phyloP scores from a whole-genome alignment of 768 basidiomycete species.

The Lentinula guzmanii region DNA sequence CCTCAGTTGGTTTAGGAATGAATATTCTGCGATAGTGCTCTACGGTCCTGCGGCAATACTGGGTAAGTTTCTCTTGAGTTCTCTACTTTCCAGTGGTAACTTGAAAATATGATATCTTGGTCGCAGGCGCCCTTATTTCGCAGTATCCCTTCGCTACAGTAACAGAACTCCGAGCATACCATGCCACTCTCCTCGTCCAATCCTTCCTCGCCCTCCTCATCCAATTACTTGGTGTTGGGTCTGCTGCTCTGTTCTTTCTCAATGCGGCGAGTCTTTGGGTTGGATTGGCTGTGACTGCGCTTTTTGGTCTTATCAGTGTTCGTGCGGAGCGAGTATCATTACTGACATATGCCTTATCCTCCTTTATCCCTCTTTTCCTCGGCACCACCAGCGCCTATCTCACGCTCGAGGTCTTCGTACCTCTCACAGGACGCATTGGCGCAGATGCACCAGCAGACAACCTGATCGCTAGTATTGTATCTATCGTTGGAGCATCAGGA shows the following conservation, averaged over 20 bases:
- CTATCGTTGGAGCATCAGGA: slow-evolving; percentile 47
- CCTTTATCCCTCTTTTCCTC: neutral
- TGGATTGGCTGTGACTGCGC: slow-evolving; percentile 43
- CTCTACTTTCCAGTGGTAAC: neutral
- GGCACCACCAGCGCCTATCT: neutral
- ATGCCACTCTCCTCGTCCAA: slow-evolving; percentile 57
- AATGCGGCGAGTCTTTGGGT: slow-evolving; percentile 49
- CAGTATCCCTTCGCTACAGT: slow-evolving; percentile 49
- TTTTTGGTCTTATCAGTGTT: slow-evolving; percentile 50
- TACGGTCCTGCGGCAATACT: slow-evolving; percentile 73
- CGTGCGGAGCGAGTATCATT: slow-evolving; percentile 13
- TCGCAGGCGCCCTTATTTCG: slow-evolving; percentile 52
- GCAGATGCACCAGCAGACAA: slow-evolving; percentile 81
- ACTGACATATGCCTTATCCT: neutral
- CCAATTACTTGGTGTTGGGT: slow-evolving; percentile 69
- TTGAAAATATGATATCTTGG: neutral
- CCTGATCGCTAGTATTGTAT: slow-evolving; percentile 77
- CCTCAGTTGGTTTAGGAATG: slow-evolving; percentile 86
- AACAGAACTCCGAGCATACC: slow-evolving; percentile 57
- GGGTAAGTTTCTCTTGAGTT: slow-evolving; percentile 31
- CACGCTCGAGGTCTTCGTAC: slow-evolving; percentile 74
- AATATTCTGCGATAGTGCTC: slow-evolving; percentile 52
- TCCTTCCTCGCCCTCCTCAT: slow-evolving; percentile 46
- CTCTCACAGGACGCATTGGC: slow-evolving; percentile 79
- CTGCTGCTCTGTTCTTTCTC: slow-evolving; percentile 71